These are phyloP conservation scores for Didymosphaeria variabile DNA, from an alignment of 2,329 filamentous ascomycete species.

Conservation along the genomic window DNA sequence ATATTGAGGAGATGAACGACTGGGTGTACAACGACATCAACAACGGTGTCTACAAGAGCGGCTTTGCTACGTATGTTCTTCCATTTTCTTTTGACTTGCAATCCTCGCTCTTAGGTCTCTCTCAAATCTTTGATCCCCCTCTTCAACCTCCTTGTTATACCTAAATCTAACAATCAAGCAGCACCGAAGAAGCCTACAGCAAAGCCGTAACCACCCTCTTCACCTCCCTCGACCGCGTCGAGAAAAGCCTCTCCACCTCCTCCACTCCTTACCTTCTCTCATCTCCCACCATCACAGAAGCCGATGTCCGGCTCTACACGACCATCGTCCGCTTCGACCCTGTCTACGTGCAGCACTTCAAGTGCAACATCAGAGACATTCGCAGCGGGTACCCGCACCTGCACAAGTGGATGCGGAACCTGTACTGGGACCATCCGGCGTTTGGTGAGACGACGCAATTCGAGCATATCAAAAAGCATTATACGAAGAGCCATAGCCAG, in stretches of 20 bases:
- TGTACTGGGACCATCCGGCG: slow-evolving; percentile 85
- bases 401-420: slow-evolving; percentile 80
- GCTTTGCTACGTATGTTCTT: slow-evolving; percentile 58
- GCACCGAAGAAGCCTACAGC: slow-evolving; percentile 60
- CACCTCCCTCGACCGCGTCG: slow-evolving; percentile 58
- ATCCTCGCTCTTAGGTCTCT: not conserved
- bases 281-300: slow-evolving; percentile 56
- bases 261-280: slow-evolving; percentile 59
- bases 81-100: not conserved
- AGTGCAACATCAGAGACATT: slow-evolving; percentile 86
- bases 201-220: slow-evolving; percentile 58
- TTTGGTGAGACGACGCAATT: slow-evolving; percentile 89
- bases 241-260: slow-evolving; percentile 52
- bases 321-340: slow-evolving; percentile 70
- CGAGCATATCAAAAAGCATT: slow-evolving; percentile 90
- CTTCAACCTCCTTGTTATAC: not conserved
- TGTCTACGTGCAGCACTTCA: slow-evolving; percentile 69
- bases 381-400: slow-evolving; percentile 82
- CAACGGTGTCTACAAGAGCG: slow-evolving; percentile 62
- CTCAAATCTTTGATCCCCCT: not conserved
- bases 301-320: slow-evolving; percentile 61
- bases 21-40: slow-evolving; percentile 64
- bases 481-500: slow-evolving; percentile 71
- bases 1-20: slow-evolving; percentile 60
- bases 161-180: slow-evolving; percentile 19